phyloP scores from a whole-genome alignment of 2,329 filamentous ascomycete species.

The Myriangium duriaei region DNA sequence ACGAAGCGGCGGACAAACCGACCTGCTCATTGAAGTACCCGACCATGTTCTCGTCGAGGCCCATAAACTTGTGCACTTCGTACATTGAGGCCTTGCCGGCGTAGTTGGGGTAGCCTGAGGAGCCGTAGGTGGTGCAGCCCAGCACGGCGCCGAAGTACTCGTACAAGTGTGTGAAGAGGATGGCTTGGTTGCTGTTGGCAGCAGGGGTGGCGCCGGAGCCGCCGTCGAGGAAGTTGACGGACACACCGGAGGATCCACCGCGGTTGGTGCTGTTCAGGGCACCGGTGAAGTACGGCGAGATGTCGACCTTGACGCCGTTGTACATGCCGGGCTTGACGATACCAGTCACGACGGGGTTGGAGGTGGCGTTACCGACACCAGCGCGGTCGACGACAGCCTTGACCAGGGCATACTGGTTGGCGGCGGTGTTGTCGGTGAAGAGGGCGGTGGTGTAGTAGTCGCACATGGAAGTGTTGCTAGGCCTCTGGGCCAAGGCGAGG shows the following conservation, averaged over 20 bases:
- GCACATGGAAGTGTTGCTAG: slow-evolving; percentile 41
- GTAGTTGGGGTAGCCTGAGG: slow-evolving; percentile 40
- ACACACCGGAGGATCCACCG: slow-evolving; percentile 31
- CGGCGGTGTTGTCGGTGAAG: slow-evolving; percentile 45
- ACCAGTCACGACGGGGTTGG: slow-evolving; percentile 40
- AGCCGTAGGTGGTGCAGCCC: slow-evolving; percentile 41
- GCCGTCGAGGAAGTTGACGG: slow-evolving; percentile 50
- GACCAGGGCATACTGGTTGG: slow-evolving; percentile 44
- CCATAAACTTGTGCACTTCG: slow-evolving; percentile 46
- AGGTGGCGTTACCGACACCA: slow-evolving; percentile 39
- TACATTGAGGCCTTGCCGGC: slow-evolving; percentile 36
- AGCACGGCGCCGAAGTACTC: slow-evolving; percentile 48
- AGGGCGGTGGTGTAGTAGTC: slow-evolving; percentile 52
- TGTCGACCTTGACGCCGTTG: slow-evolving; percentile 41
- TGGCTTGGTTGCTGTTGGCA: slow-evolving; percentile 44
- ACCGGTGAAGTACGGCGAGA: slow-evolving; percentile 49
- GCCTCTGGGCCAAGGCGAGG: slow-evolving; percentile 29
- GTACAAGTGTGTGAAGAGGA: slow-evolving; percentile 50
- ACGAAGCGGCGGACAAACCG: slow-evolving; percentile 42
- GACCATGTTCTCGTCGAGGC: slow-evolving; percentile 38
- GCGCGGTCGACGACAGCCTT: slow-evolving; percentile 50
- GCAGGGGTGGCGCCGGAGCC: slow-evolving; percentile 45
- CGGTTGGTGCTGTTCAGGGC: slow-evolving; percentile 41
- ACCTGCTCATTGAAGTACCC: slow-evolving; percentile 50
- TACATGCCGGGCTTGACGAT: slow-evolving; percentile 42